A percentile compares a stretch with the other conserved stretches of the same genome.
Conservation (phyloP, 2,329 filamentous ascomycete species). For the Fusarium drepaniforme region DNA sequence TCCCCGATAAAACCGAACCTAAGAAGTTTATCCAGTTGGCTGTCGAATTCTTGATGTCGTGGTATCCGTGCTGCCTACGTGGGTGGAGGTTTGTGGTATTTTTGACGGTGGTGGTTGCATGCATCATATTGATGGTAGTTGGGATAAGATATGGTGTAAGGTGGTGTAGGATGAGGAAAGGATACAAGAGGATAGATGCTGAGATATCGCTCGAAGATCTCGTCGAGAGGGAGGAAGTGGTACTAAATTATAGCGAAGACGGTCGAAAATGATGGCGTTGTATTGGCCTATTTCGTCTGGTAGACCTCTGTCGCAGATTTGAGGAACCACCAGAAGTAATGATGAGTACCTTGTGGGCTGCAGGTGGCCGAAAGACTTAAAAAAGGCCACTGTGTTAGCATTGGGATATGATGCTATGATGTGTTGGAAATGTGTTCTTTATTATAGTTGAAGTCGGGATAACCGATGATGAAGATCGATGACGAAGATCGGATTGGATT, state of each 20-base stretch:
- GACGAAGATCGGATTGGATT: no score
- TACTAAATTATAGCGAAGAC: not conserved
- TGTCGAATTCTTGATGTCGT: constrained; percentile 37
- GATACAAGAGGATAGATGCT: not conserved
- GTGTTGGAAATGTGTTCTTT: no score
- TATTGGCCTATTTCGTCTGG: not conserved
- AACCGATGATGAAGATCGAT: no score
- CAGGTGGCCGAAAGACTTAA: no score
- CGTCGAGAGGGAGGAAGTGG: constrained; percentile 47
- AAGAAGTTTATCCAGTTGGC: constrained; percentile 41
- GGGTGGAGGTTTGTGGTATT: constrained; percentile 46
- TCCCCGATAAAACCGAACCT: constrained; percentile 32
- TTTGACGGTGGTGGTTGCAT: not conserved
- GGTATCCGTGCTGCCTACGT: constrained; percentile 46
- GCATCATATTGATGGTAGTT: not conserved
- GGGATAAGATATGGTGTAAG: not conserved
- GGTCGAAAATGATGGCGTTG: not conserved
- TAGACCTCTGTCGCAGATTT: not conserved
- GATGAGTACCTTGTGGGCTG: no score
- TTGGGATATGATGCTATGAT: no score
- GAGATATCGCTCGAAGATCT: not conserved
- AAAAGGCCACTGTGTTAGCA: no score
- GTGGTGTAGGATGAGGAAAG: not conserved
- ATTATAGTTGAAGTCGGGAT: no score
- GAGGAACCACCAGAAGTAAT: no score